These are phyloP conservation scores for Neopestalotiopsis rosae DNA, from an alignment of 2,329 filamentous ascomycete species.

Conservation along the genomic window DNA sequence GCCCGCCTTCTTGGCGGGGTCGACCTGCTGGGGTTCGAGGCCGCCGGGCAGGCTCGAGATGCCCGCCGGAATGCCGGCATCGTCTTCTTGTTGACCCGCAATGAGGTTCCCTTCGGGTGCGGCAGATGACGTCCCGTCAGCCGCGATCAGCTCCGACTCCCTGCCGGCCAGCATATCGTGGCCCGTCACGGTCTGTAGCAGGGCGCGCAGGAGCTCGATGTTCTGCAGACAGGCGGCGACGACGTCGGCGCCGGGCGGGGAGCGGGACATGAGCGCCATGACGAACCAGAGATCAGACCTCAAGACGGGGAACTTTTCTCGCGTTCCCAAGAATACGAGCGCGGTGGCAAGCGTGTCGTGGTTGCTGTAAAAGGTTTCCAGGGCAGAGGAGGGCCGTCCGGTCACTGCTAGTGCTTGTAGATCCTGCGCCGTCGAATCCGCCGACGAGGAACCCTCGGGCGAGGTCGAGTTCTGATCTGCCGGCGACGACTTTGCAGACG, in stretches of 20 bases:
- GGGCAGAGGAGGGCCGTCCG: neutral
- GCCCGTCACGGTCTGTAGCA: slow-evolving; percentile 57
- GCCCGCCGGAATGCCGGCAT: neutral
- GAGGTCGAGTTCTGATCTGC: neutral
- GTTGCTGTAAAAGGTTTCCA: slow-evolving; percentile 47
- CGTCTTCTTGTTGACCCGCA: neutral
- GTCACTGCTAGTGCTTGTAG: neutral
- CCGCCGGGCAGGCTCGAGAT: slow-evolving; percentile 14
- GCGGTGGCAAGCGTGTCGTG: slow-evolving; percentile 48
- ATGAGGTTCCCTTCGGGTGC: neutral
- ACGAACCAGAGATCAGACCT: slow-evolving; percentile 68
- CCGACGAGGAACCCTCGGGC: neutral
- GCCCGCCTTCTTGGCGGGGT: slow-evolving; percentile 47
- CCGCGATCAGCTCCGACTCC: slow-evolving; percentile 8
- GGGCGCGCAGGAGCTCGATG: slow-evolving; percentile 46
- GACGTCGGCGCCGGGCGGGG: slow-evolving; percentile 52
- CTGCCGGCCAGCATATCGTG: slow-evolving; percentile 33
- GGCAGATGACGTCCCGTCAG: slow-evolving; percentile 1
- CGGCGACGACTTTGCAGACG: neutral
- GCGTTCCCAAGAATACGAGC: slow-evolving; percentile 58
- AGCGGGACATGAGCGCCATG: slow-evolving; percentile 63
- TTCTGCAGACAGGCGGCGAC: slow-evolving; percentile 50
- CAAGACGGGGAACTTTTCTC: slow-evolving; percentile 63
- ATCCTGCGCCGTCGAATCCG: neutral
- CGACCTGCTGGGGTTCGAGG: slow-evolving; percentile 52